phyloP scores from a whole-genome alignment of 2,329 filamentous ascomycete genomes.

The Monosporascus sp. region DNA sequence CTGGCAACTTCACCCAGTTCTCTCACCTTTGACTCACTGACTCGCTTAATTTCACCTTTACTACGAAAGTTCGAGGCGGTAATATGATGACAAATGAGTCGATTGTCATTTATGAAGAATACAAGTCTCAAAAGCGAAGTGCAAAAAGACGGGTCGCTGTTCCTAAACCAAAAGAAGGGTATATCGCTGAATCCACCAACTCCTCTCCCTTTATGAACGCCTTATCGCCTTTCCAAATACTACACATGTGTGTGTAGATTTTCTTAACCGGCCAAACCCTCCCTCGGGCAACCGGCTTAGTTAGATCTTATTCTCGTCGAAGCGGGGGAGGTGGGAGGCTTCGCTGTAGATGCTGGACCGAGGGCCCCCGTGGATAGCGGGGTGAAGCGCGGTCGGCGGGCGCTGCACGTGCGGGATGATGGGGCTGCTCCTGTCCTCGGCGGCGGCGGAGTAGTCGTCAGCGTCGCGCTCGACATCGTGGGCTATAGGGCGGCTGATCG shows the following conservation, averaged over 20 bases:
- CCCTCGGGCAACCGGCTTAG: background rate
- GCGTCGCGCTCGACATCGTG: conserved; percentile 33
- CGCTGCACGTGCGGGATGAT: conserved; percentile 51
- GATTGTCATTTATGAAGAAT: background rate
- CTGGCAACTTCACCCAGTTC: too few species aligned
- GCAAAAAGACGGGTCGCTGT: background rate
- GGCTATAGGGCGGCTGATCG: conserved; percentile 41
- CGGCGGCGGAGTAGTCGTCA: conserved; percentile 9
- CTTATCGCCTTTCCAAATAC: conserved; percentile 7
- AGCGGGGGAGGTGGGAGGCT: conserved; percentile 44
- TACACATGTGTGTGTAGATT: conserved; percentile 3
- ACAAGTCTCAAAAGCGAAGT: background rate
- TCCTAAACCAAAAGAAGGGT: background rate
- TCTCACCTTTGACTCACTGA: too few species aligned
- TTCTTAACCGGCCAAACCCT: background rate
- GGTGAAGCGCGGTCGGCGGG: conserved; percentile 55
- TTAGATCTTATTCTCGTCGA: conserved; percentile 24
- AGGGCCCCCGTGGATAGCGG: conserved; percentile 36
- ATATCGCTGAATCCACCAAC: background rate
- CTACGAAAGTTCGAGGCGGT: too few species aligned
- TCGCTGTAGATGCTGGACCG: conserved; percentile 42
- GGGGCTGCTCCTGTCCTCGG: conserved; percentile 43
- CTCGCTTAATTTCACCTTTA: too few species aligned
- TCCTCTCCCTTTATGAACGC: background rate
- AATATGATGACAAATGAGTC: too few species aligned